phyloP scores from a whole-genome alignment of 192 early-diverging fungal species.

The Helicostylum pulchrum region DNA sequence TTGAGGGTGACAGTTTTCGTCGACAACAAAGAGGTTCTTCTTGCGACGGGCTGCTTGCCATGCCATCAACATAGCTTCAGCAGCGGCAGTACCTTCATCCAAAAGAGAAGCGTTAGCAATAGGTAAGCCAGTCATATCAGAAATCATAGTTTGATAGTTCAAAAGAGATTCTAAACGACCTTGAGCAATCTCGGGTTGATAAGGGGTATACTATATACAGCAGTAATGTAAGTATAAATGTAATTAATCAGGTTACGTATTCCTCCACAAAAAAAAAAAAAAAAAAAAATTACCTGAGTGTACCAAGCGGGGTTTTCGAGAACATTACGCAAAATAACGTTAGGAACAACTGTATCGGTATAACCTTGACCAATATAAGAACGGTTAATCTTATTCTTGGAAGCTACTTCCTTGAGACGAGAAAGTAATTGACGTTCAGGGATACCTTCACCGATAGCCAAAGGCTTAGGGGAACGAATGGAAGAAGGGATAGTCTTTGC shows the following conservation, averaged over 20 bases:
- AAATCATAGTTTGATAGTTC: constrained; percentile 98
- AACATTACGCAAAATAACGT: constrained; percentile 94
- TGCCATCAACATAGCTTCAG: constrained; percentile 95
- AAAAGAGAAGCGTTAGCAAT: constrained; percentile 97
- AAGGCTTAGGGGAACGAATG: constrained; percentile 70
- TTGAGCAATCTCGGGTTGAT: constrained; percentile 99
- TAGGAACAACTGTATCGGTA: constrained; percentile 84
- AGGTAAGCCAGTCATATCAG: constrained; percentile 91
- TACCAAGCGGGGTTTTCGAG: constrained; percentile 99
- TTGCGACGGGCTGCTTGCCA: constrained; percentile 68
- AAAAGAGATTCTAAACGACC: constrained; percentile 95
- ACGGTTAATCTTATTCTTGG: constrained; percentile 87
- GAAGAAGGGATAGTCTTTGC: constrained; percentile 76
- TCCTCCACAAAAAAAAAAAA: not conserved
- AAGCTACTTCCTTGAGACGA: constrained; percentile 79
- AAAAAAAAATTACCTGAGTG: constrained; percentile 64
- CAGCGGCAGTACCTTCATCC: constrained; percentile 98
- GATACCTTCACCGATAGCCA: constrained; percentile 73
- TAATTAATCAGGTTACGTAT: not conserved
- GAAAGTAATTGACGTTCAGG: constrained; percentile 87
- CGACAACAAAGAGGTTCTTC: constrained; percentile 89
- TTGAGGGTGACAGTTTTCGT: constrained; percentile 91
- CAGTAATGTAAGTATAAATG: not conserved
- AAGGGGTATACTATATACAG: constrained; percentile 85
- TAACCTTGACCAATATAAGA: constrained; percentile 98